Conservation (phyloP, 441 rosid genomes). For the Eutrema salsugineum region DNA sequence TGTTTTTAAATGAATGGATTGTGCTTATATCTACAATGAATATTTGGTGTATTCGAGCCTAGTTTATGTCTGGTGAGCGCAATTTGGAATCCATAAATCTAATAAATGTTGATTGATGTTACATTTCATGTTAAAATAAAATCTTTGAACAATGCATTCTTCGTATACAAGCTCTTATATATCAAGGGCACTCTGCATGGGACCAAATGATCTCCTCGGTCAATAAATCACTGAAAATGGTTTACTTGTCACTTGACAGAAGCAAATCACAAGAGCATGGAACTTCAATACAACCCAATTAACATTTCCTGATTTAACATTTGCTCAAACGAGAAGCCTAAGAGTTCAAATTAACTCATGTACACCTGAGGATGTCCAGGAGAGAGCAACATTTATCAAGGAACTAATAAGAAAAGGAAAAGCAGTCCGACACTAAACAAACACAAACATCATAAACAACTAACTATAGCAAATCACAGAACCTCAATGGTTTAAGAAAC, state of each 20-base stretch:
- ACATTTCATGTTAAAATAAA: not conserved
- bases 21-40: not conserved
- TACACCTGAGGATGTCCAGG: conserved; percentile 29
- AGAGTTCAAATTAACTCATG: conserved; percentile 23
- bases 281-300: not conserved
- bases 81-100: too few relatives aligned
- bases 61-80: too few relatives aligned
- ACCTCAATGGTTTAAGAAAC: not conserved
- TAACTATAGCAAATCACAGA: conserved; percentile 9
- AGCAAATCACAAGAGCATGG: not conserved
- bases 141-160: not conserved
- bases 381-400: conserved; percentile 13
- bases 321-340: conserved; percentile 11
- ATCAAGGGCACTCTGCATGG: not conserved
- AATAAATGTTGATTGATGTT: too few relatives aligned
- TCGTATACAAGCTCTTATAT: not conserved
- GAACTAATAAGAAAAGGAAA: conserved; percentile 1
- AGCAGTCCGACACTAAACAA: conserved; percentile 11
- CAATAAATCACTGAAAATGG: not conserved
- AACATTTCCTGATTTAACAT: not conserved
- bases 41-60: not conserved
- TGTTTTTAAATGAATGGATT: not conserved
- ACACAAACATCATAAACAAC: conserved; percentile 10
- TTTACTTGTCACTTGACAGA: not conserved
- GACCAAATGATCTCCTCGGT: not conserved